phyloP scores from a whole-genome alignment of 1,284 basidiomycete species.

The Lentinula novae-zelandiae region DNA sequence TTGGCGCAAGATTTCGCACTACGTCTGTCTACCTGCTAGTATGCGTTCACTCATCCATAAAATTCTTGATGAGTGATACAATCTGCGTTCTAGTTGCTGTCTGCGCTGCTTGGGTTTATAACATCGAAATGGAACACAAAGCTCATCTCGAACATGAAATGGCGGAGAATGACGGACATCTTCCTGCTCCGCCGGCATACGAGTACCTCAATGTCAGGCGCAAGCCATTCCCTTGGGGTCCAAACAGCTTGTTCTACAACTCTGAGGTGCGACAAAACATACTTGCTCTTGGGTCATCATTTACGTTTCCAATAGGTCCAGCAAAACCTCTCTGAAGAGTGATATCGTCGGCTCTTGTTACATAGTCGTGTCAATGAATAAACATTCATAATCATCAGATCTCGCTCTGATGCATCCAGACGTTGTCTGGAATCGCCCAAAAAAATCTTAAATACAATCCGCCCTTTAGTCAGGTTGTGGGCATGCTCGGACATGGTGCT shows the following conservation, averaged over 20 bases:
- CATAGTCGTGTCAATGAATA: conserved; percentile 22
- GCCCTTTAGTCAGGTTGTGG: too few relatives aligned
- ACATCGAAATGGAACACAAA: conserved; percentile 71
- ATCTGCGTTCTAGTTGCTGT: conserved; percentile 46
- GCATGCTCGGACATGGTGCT: too few relatives aligned
- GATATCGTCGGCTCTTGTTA: neutral
- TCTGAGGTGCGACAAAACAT: conserved; percentile 44
- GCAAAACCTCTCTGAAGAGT: conserved; percentile 51
- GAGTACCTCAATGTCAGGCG: conserved; percentile 73
- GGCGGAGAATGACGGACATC: conserved; percentile 70
- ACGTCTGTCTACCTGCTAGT: conserved; percentile 73
- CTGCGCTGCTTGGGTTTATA: conserved; percentile 69
- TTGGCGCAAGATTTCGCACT: conserved; percentile 76
- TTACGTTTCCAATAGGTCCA: conserved; percentile 39
- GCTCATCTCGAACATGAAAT: conserved; percentile 70
- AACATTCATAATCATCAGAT: neutral
- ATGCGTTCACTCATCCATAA: conserved; percentile 24
- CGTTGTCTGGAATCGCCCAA: neutral
- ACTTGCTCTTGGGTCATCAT: neutral
- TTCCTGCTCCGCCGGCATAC: conserved; percentile 69
- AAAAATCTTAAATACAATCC: neutral
- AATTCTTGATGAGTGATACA: neutral
- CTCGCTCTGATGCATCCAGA: neutral
- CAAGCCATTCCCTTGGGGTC: conserved; percentile 82
- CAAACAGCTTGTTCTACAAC: conserved; percentile 80